Evolutionary conservation across 805 yeast species (phyloP).

Genomic region (Teunomyces aglyptinius): DNA sequence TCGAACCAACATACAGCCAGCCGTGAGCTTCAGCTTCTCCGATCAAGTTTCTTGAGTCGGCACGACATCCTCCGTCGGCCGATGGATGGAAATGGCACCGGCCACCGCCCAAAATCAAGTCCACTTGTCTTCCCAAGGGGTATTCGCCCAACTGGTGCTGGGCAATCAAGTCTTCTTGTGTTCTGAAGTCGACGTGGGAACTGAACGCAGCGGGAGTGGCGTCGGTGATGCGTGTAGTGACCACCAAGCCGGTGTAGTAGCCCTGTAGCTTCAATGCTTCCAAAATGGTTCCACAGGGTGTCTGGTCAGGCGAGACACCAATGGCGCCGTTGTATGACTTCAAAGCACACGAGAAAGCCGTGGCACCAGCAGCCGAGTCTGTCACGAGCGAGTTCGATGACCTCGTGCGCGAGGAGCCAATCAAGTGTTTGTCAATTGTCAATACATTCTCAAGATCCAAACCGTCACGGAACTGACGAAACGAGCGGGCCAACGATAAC

Average conservation of each 20-base stretch:
- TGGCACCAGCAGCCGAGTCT: conserved; percentile 97
- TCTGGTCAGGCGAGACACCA: conserved; percentile 66
- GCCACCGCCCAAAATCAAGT: conserved; percentile 89
- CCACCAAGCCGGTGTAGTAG: conserved; percentile 83
- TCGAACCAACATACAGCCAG: conserved; percentile 62
- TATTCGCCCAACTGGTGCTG: conserved; percentile 81
- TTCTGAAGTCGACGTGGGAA: conserved; percentile 72
- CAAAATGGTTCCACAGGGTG: conserved; percentile 84
- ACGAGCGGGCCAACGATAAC: conserved; percentile 73
- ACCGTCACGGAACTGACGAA: conserved; percentile 57
- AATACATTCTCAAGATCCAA: conserved; percentile 57
- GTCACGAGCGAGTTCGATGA: conserved; percentile 77
- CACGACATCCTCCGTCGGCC: conserved; percentile 53
- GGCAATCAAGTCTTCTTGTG: conserved; percentile 82
- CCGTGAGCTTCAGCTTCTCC: conserved; percentile 59
- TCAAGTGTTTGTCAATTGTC: conserved; percentile 61
- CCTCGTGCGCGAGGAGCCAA: conserved; percentile 84
- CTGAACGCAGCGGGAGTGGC: conserved; percentile 94
- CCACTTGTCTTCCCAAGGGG: conserved; percentile 76
- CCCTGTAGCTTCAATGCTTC: conserved; percentile 86
- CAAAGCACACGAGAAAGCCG: conserved; percentile 83
- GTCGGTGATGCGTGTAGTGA: conserved; percentile 88
- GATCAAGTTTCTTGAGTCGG: conserved; percentile 67
- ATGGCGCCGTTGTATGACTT: conserved; percentile 90
- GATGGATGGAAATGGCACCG: conserved; percentile 75